Percentiles rank a stretch among this genome's conserved stretches.
These are phyloP conservation scores for Cercospora sp. DNA, from an alignment of 2,329 filamentous ascomycete species.

Conservation along the genomic window DNA sequence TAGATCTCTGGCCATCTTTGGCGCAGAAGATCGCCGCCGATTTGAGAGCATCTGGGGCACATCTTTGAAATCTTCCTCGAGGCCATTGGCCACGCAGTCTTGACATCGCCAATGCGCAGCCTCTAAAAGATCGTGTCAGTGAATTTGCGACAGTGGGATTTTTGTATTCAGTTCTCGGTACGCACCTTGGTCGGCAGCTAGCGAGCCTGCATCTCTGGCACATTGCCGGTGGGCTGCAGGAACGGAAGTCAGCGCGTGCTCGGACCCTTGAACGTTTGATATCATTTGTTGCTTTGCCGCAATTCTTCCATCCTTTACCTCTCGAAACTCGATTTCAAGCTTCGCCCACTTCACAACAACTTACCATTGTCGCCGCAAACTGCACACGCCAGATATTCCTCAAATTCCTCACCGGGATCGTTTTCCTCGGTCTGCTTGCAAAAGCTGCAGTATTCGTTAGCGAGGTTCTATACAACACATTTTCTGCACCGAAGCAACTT, in stretches of 20 bases:
- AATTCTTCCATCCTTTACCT: slow-evolving; percentile 28
- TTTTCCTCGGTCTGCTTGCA: slow-evolving; percentile 81
- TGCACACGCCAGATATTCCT: slow-evolving; percentile 73
- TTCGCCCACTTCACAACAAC: slow-evolving; percentile 41
- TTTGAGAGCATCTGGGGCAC: slow-evolving; percentile 39
- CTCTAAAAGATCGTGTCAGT: slow-evolving; percentile 46
- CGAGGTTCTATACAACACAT: slow-evolving; percentile 18
- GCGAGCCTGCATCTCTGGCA: slow-evolving; percentile 68
- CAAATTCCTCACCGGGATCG: slow-evolving; percentile 77
- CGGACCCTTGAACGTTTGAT: slow-evolving; percentile 38
- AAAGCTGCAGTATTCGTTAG: slow-evolving; percentile 58
- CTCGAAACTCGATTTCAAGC: slow-evolving; percentile 19
- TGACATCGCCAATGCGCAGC: slow-evolving; percentile 63
- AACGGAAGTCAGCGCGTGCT: slow-evolving; percentile 46
- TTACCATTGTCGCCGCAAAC: slow-evolving; percentile 80
- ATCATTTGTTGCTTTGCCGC: slow-evolving; percentile 32
- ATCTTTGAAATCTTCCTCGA: slow-evolving; percentile 45
- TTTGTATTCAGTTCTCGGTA: slow-evolving; percentile 26
- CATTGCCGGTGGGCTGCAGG: slow-evolving; percentile 84
- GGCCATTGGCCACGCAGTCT: slow-evolving; percentile 55
- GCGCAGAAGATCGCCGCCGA: slow-evolving; percentile 60
- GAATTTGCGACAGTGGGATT: slow-evolving; percentile 22
- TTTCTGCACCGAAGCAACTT: slow-evolving; percentile 40
- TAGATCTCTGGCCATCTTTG: slow-evolving; percentile 66
- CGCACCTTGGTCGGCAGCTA: slow-evolving; percentile 65